Evolutionary conservation across 805 yeast genomes (phyloP).

Genomic region (Candida fluviatilis): DNA sequence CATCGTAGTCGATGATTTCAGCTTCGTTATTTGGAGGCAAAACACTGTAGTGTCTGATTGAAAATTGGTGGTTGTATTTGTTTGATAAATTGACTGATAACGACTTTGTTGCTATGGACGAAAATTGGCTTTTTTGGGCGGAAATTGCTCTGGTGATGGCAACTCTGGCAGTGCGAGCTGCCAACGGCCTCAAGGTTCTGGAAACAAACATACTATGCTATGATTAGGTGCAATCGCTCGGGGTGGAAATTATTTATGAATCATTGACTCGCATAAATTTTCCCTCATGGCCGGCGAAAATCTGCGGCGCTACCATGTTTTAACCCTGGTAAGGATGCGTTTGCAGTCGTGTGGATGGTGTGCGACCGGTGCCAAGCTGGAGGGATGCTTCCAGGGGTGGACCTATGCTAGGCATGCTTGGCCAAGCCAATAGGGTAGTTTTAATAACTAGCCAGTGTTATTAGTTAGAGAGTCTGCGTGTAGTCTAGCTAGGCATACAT

Average conservation of each 20-base stretch:
- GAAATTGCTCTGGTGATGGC: neutral
- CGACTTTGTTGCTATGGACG: neutral
- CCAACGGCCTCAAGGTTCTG: conserved; percentile 2
- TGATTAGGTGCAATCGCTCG: neutral
- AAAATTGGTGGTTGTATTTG: neutral
- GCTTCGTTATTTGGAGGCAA: conserved; percentile 40
- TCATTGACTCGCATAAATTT: neutral
- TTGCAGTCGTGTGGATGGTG: no score
- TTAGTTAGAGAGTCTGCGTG: no score
- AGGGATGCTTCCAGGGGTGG: no score
- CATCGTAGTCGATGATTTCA: conserved; percentile 48
- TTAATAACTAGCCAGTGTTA: no score
- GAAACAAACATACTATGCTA: neutral
- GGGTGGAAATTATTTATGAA: neutral
- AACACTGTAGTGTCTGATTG: conserved; percentile 30
- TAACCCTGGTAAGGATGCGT: no score
- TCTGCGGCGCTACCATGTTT: neutral
- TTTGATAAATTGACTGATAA: neutral
- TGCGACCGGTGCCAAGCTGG: no score
- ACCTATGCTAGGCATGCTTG: no score
- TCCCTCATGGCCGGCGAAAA: neutral
- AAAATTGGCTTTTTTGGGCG: neutral
- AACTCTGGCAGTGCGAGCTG: neutral
- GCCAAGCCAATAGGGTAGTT: no score
- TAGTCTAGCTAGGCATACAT: no score